Conservation (phyloP, 164 flowering plant species). For the Sextonia rubra region DNA sequence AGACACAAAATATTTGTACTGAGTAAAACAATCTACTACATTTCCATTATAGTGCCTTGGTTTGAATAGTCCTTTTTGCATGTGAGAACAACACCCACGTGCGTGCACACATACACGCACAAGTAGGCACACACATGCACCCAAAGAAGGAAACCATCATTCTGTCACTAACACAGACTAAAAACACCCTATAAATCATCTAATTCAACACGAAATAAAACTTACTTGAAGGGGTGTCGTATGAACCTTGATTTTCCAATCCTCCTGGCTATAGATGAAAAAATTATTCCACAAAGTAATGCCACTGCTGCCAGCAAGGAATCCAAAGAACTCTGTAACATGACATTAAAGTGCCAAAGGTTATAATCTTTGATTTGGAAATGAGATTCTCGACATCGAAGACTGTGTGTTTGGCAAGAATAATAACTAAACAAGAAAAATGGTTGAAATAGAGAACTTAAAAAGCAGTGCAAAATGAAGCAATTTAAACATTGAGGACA, state of each 20-base stretch:
- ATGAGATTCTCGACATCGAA: background rate
- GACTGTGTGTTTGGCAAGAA: background rate
- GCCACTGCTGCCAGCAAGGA: slow-evolving; percentile 59
- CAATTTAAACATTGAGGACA: too few relatives aligned
- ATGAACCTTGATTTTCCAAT: slow-evolving; percentile 27
- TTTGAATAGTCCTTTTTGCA: too few relatives aligned
- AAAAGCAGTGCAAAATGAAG: too few relatives aligned
- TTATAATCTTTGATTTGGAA: slow-evolving; percentile 1
- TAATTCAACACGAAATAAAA: background rate
- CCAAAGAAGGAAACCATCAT: too few relatives aligned
- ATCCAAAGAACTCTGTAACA: slow-evolving; percentile 68
- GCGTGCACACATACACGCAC: too few relatives aligned
- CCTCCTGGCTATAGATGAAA: slow-evolving; percentile 38
- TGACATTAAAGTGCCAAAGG: background rate
- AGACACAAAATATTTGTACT: too few relatives aligned
- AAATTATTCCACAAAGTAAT: slow-evolving; percentile 43
- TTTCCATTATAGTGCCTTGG: too few relatives aligned
- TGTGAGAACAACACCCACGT: too few relatives aligned
- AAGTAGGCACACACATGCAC: background rate
- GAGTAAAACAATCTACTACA: too few relatives aligned
- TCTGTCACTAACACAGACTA: background rate
- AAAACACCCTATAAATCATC: background rate
- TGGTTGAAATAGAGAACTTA: background rate
- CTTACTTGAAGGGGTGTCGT: slow-evolving; percentile 44
- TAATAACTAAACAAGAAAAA: background rate